Evolutionary conservation across 257 asterid genomes (phyloP).

Genomic region (Leptodermis oblonga): DNA sequence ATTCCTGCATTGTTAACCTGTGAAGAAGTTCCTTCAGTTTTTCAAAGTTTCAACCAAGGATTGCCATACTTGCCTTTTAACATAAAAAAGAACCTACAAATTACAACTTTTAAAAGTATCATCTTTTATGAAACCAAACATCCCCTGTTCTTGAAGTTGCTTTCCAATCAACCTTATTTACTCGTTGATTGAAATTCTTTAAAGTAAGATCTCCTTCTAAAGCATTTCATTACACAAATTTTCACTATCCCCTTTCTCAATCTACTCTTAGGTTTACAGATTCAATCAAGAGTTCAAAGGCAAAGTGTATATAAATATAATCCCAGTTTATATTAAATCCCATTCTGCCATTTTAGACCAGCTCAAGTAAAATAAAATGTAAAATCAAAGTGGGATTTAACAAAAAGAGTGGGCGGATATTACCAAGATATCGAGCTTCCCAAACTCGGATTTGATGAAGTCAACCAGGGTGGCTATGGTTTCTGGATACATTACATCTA

Average conservation of each 20-base stretch:
- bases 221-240: too few species aligned
- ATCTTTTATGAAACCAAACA: neutral
- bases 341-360: neutral
- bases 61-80: neutral
- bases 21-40: neutral
- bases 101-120: too few species aligned
- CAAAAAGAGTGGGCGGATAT: neutral
- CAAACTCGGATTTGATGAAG: slow-evolving; percentile 19
- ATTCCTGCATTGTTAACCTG: slow-evolving; percentile 34
- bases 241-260: too few species aligned
- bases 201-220: too few species aligned
- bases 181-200: too few species aligned
- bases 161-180: too few species aligned
- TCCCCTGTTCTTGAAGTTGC: neutral
- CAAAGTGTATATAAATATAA: too few species aligned
- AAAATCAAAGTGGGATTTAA: neutral
- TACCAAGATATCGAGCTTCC: slow-evolving; percentile 38
- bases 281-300: too few species aligned
- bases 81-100: neutral
- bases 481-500: slow-evolving; percentile 25
- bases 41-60: neutral
- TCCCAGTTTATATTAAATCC: too few species aligned
- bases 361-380: neutral
- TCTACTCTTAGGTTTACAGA: too few species aligned
- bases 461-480: slow-evolving; percentile 18